Percentiles rank a stretch among this genome's conserved stretches.
phyloP scores from a whole-genome alignment of 768 basidiomycete species.

The Paxillus involutus region DNA sequence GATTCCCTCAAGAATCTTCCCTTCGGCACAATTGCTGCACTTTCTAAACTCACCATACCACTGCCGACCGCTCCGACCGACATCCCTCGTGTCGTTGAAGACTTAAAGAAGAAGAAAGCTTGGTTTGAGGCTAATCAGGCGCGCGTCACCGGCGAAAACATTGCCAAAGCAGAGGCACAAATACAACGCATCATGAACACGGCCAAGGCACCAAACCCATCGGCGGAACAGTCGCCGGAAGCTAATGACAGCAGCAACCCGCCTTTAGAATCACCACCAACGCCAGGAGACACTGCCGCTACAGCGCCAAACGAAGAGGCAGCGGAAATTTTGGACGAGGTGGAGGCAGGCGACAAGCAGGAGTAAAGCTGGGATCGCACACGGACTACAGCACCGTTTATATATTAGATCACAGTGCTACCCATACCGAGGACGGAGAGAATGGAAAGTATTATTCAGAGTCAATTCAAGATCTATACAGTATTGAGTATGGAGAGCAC shows the following conservation, averaged over 20 bases:
- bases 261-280: constrained; percentile 46
- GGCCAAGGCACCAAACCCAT: constrained; percentile 34
- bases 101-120: constrained; percentile 89
- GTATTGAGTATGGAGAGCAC: constrained; percentile 30
- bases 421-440: constrained; percentile 16
- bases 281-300: constrained; percentile 36
- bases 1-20: constrained; percentile 61
- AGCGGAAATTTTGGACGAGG: constrained; percentile 42
- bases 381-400: constrained; percentile 12
- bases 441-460: constrained; percentile 31
- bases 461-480: constrained; percentile 30
- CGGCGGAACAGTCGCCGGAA: constrained; percentile 26
- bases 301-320: constrained; percentile 40
- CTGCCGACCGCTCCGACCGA: constrained; percentile 79
- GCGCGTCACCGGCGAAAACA: constrained; percentile 73
- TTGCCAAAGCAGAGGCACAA: constrained; percentile 76
- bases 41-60: constrained; percentile 86
- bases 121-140: constrained; percentile 95
- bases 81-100: constrained; percentile 80
- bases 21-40: constrained; percentile 82
- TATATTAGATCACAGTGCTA: constrained; percentile 19
- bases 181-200: constrained; percentile 58
- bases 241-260: constrained; percentile 41
- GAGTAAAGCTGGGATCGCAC: constrained; percentile 17
- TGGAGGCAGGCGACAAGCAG: constrained; percentile 29